phyloP scores from a whole-genome alignment of 768 basidiomycete genomes.

The Astraeus odoratus region DNA sequence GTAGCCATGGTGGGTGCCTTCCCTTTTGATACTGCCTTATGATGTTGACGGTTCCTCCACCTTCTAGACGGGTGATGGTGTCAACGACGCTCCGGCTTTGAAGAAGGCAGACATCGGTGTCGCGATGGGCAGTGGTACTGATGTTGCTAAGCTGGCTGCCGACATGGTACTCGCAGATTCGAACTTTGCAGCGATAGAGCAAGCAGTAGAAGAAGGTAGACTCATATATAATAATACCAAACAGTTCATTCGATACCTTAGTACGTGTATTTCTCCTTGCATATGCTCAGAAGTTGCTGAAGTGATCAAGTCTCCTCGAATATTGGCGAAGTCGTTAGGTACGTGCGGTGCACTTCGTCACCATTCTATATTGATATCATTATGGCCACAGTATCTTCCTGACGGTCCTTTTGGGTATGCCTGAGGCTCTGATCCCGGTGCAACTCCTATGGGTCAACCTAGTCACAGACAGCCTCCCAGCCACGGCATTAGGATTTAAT shows the following conservation, averaged over 20 bases:
- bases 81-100: slow-evolving; percentile 95
- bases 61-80: slow-evolving; percentile 88
- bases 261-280: slow-evolving; percentile 35
- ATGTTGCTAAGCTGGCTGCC: slow-evolving; percentile 95
- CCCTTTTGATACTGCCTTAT: slow-evolving; percentile 6
- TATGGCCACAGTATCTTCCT: slow-evolving; percentile 71
- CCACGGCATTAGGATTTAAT: slow-evolving; percentile 97
- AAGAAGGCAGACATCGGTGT: slow-evolving; percentile 98
- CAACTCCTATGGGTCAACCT: slow-evolving; percentile 99
- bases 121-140: slow-evolving; percentile 98
- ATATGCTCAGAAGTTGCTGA: slow-evolving; percentile 6
- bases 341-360: slow-evolving; percentile 1
- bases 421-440: slow-evolving; percentile 96
- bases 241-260: slow-evolving; percentile 98
- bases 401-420: slow-evolving; percentile 96
- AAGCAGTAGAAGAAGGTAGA: slow-evolving; percentile 94
- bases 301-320: slow-evolving; percentile 72
- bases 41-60: slow-evolving; percentile 5
- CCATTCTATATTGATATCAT: background rate
- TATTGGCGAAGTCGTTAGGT: slow-evolving; percentile 92
- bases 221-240: slow-evolving; percentile 99
- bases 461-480: slow-evolving; percentile 93
- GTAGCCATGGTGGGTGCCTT: slow-evolving; percentile 77
- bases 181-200: slow-evolving; percentile 96
- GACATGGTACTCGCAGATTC: slow-evolving; percentile 98